A percentile compares a stretch with the other conserved stretches of the same genome.
phyloP scores from a whole-genome alignment of 1,284 basidiomycete genomes.

The Porodaedalea pini region DNA sequence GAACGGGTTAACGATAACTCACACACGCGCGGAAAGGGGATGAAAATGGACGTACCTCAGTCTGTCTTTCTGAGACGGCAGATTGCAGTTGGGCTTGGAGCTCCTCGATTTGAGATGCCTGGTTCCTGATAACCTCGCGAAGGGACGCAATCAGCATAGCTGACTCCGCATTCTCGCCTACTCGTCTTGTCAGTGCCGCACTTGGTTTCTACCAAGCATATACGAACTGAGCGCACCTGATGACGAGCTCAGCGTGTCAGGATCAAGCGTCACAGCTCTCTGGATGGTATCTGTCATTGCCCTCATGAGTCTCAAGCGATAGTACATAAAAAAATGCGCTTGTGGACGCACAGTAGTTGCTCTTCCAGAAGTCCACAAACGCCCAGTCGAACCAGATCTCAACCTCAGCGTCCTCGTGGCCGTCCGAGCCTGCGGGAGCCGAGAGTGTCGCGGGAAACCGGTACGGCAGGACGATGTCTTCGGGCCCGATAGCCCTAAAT shows the following conservation, averaged over 20 bases:
- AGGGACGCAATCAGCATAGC: conserved; percentile 78
- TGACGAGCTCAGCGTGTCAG: conserved; percentile 55
- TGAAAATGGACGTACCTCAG: conserved; percentile 28
- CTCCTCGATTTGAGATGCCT: conserved; percentile 71
- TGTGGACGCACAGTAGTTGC: conserved; percentile 78
- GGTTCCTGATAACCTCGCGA: conserved; percentile 74
- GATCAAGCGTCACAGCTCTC: conserved; percentile 61
- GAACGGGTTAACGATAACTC: not conserved
- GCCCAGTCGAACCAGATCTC: conserved; percentile 98
- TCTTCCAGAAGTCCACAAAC: conserved; percentile 99
- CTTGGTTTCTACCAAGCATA: conserved; percentile 5
- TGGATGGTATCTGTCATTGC: conserved; percentile 58
- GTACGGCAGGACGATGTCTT: conserved; percentile 56
- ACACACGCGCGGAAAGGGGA: not conserved
- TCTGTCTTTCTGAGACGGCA: conserved; percentile 34
- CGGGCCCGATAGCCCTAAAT: conserved; percentile 87
- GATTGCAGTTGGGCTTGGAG: conserved; percentile 52
- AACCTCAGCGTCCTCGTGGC: conserved; percentile 53
- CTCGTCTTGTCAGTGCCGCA: conserved; percentile 13
- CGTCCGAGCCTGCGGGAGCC: conserved; percentile 31
- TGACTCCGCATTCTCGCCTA: conserved; percentile 72
- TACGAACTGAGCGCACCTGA: conserved; percentile 41
- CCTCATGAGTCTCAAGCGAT: not conserved
- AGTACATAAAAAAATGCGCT: conserved; percentile 7
- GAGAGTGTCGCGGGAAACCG: conserved; percentile 38